Conservation (phyloP, 2,329 filamentous ascomycete genomes). For the Fusarium domesticum region DNA sequence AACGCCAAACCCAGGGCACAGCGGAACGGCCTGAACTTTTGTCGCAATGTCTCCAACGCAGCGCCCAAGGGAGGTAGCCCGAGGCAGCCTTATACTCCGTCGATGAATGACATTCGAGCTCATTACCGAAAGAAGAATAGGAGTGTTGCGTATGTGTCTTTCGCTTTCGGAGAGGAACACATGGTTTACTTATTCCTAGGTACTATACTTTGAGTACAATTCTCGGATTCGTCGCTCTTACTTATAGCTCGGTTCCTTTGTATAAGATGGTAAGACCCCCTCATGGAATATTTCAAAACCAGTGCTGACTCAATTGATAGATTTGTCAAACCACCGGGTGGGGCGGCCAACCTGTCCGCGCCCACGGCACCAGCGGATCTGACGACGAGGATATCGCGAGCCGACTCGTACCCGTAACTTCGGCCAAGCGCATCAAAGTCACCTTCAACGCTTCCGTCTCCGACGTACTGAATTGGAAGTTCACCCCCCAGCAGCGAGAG, state of each 20-base stretch:
- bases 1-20: conserved; percentile 31
- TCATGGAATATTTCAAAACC: too few relatives aligned
- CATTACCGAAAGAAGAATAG: conserved; percentile 66
- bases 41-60: conserved; percentile 35
- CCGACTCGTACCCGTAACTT: conserved; percentile 76
- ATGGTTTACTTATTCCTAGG: conserved; percentile 40
- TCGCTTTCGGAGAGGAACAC: background rate
- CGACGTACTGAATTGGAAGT: conserved; percentile 95
- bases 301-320: conserved; percentile 36
- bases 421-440: conserved; percentile 82
- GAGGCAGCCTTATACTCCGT: conserved; percentile 28
- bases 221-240: conserved; percentile 73
- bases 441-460: conserved; percentile 96
- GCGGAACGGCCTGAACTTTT: conserved; percentile 23
- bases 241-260: conserved; percentile 79
- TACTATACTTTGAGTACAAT: conserved; percentile 76
- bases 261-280: conserved; percentile 72
- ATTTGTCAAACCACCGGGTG: conserved; percentile 86
- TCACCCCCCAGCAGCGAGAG: conserved; percentile 93
- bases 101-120: conserved; percentile 62
- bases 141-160: conserved; percentile 46
- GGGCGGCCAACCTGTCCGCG: conserved; percentile 89
- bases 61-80: conserved; percentile 20
- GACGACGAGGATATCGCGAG: conserved; percentile 64
- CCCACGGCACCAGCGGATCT: conserved; percentile 55